Conservation (phyloP, 495 filamentous ascomycete species). For the Mytilinidion resinicola region DNA sequence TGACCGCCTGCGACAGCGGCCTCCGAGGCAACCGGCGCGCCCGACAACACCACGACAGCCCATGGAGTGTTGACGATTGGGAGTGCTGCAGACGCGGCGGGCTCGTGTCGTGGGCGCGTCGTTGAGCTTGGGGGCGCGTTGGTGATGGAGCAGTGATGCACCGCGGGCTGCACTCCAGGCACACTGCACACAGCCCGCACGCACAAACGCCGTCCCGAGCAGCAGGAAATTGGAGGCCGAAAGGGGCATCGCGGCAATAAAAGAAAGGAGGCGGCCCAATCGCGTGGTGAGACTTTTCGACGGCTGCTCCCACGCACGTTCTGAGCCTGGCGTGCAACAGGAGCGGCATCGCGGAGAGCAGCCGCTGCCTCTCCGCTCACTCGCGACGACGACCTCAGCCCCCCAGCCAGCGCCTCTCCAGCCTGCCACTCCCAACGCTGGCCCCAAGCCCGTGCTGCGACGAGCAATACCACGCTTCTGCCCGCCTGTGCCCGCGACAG, state of each 20-base stretch:
- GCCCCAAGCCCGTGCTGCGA: not conserved
- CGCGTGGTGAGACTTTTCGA: not conserved
- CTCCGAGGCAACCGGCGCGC: not conserved
- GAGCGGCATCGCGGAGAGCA: too few species aligned
- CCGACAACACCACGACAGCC: not conserved
- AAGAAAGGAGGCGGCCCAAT: not conserved
- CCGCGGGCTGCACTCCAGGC: not conserved
- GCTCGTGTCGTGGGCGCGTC: not conserved
- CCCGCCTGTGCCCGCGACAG: not conserved
- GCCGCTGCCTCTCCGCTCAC: not conserved
- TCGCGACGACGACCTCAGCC: not conserved
- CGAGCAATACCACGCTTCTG: not conserved
- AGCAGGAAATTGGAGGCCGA: constrained; percentile 2
- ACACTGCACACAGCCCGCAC: not conserved
- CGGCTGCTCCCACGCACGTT: not conserved
- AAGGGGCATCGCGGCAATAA: not conserved
- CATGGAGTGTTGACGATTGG: not conserved
- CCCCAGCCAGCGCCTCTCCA: too few species aligned
- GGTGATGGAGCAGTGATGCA: not conserved
- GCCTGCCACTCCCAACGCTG: not conserved
- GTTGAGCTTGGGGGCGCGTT: not conserved
- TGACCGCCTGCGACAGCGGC: not conserved
- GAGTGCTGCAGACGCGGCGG: not conserved
- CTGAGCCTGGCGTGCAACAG: not conserved
- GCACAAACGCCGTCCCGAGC: not conserved